These are phyloP conservation scores for Zygoascus biomembranicola DNA, from an alignment of 805 yeast genomes.

Conservation along the genomic window DNA sequence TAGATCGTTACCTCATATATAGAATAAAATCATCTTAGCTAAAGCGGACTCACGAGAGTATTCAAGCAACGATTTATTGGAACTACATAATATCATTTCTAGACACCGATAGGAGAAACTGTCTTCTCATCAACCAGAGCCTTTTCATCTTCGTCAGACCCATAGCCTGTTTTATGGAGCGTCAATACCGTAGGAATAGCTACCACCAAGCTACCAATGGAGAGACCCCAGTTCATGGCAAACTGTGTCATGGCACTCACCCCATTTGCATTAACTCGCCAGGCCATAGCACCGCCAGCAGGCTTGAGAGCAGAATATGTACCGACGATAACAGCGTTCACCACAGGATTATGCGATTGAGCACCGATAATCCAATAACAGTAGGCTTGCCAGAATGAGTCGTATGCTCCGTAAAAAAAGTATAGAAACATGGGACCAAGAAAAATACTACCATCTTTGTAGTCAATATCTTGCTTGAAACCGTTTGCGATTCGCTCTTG, in stretches of 20 bases:
- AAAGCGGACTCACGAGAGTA: no score
- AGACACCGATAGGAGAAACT: neutral
- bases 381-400: constrained; percentile 52
- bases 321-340: constrained; percentile 49
- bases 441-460: constrained; percentile 34
- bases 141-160: constrained; percentile 23
- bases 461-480: constrained; percentile 33
- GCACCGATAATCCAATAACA: constrained; percentile 54
- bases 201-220: constrained; percentile 39
- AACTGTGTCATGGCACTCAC: constrained; percentile 35
- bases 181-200: constrained; percentile 39
- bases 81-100: neutral
- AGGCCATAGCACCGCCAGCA: constrained; percentile 54
- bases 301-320: constrained; percentile 56
- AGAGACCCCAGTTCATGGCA: constrained; percentile 46
- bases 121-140: neutral
- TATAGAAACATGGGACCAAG: constrained; percentile 56
- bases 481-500: constrained; percentile 6
- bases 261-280: constrained; percentile 45
- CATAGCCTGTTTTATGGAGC: constrained; percentile 34
- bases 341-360: constrained; percentile 47
- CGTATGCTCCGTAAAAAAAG: constrained; percentile 53
- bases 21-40: no score
- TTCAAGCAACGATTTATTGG: neutral
- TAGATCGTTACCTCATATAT: no score